Conservation (phyloP, 208 protist genomes). For the Acanthamoeba healyi region DNA sequence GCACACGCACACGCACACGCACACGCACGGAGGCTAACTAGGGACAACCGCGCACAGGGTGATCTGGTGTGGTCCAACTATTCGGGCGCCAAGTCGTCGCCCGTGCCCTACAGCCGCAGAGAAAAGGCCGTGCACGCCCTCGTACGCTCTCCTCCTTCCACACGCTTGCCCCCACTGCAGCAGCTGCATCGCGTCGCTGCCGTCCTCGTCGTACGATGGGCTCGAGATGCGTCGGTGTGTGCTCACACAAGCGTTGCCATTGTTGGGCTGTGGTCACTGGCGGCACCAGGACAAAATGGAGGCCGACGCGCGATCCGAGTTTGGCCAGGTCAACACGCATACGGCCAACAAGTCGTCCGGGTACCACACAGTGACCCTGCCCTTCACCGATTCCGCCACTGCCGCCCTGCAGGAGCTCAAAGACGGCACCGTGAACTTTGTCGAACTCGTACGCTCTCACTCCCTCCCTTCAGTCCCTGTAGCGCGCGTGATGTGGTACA, state of each 20-base stretch:
- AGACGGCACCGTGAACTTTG: slow-evolving; percentile 44
- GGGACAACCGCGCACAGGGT: background rate
- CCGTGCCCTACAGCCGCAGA: slow-evolving; percentile 20
- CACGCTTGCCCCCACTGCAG: too few relatives aligned
- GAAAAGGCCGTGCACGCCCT: slow-evolving; percentile 30
- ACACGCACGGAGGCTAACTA: background rate
- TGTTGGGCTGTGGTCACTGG: background rate
- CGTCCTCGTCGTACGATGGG: background rate
- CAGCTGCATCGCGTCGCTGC: background rate
- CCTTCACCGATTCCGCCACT: slow-evolving; percentile 60
- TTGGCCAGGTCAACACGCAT: slow-evolving; percentile 46
- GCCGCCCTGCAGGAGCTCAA: slow-evolving; percentile 37
- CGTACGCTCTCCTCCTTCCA: background rate
- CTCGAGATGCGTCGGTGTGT: background rate
- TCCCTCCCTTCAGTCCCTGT: background rate
- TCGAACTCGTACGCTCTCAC: slow-evolving; percentile 21
- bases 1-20: background rate
- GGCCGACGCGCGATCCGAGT: slow-evolving; percentile 8
- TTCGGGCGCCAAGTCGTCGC: background rate
- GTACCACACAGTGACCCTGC: slow-evolving; percentile 67
- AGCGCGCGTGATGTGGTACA: background rate
- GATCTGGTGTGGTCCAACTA: slow-evolving; percentile 23
- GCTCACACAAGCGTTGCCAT: background rate
- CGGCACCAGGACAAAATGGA: slow-evolving; percentile 55
- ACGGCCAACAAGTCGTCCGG: slow-evolving; percentile 26